These are phyloP conservation scores for Coemansia sp. DNA, from an alignment of 192 early-diverging fungal genomes.

Conservation along the genomic window DNA sequence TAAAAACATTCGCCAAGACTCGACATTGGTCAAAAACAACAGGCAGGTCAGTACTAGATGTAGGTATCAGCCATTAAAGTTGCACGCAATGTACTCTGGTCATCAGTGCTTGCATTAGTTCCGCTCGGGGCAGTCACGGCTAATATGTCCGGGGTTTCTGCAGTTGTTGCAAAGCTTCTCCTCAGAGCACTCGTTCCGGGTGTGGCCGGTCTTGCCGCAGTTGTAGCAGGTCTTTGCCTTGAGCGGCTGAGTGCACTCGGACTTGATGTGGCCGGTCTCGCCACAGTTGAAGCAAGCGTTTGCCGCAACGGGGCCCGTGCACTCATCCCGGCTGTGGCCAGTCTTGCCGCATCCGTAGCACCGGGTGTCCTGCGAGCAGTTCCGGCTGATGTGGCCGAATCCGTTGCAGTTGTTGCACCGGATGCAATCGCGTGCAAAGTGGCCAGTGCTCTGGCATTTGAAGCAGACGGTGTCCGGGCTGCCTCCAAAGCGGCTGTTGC, in stretches of 20 bases:
- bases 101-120: too few species aligned
- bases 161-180: conserved; percentile 59
- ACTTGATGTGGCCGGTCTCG: conserved; percentile 50
- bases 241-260: conserved; percentile 37
- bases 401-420: conserved; percentile 53
- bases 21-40: conserved; percentile 28
- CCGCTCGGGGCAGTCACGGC: conserved; percentile 45
- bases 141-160: conserved; percentile 48
- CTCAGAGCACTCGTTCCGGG: conserved; percentile 43
- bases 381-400: conserved; percentile 44
- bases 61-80: too few species aligned
- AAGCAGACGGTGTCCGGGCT: conserved; percentile 22
- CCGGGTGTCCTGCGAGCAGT: conserved; percentile 35
- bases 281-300: conserved; percentile 54
- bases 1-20: not conserved
- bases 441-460: conserved; percentile 52
- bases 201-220: conserved; percentile 53
- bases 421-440: conserved; percentile 45
- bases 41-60: conserved; percentile 32
- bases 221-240: conserved; percentile 46
- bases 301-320: conserved; percentile 29
- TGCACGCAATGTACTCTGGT: too few species aligned
- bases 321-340: conserved; percentile 54
- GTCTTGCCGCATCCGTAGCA: conserved; percentile 56
- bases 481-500: conserved; percentile 10